Base-by-base conservation (phyloP, 164 flowering plant genomes). In the Kingdonia uniflora region DNA sequence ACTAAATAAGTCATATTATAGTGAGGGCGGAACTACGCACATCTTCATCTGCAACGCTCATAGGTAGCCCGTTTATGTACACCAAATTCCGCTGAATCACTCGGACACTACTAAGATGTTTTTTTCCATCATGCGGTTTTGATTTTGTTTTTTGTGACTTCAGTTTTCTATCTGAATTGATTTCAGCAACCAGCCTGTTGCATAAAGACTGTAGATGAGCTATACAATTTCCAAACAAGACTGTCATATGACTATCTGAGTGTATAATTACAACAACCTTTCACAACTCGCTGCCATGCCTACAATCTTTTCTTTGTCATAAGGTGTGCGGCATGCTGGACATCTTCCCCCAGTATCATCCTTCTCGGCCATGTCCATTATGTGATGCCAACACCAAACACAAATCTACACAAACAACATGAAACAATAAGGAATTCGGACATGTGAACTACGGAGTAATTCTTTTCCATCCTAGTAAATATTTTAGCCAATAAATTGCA, bases 371-470 rank as follows among this genome's bases (percentile, higher is more conserved):
- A 87, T 82, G 55, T 85, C 88, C 90, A 87, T 82, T 37, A 87
- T 76, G 64, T 87, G 90, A 74, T 87, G 87, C 96, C 96, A 87
- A 53, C 96, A 87, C 94, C 94, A 87, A 29, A 87, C 88, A 73
- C 96, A 87, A 47, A 87, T 75, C 96, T 87, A 70, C 40, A n/a
- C 8, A 25, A 42, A 53, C 2, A 21, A 55, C n/a, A n/a, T n/a
- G n/a, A n/a, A n/a, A n/a, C n/a, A n/a, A n/a, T n/a, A n/a, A n/a
- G n/a, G n/a, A n/a, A n/a, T n/a, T n/a, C n/a, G n/a, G n/a, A n/a
- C n/a, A n/a, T n/a, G n/a, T n/a, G n/a, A n/a, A n/a, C n/a, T n/a
- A n/a, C n/a, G n/a, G n/a, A n/a, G n/a, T n/a, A n/a, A n/a, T n/a
- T n/a, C n/a, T n/a, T n/a, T n/a, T n/a, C n/a, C n/a, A n/a, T n/a